Conservation (phyloP, 345 rosid species). For the Firmiana major region DNA sequence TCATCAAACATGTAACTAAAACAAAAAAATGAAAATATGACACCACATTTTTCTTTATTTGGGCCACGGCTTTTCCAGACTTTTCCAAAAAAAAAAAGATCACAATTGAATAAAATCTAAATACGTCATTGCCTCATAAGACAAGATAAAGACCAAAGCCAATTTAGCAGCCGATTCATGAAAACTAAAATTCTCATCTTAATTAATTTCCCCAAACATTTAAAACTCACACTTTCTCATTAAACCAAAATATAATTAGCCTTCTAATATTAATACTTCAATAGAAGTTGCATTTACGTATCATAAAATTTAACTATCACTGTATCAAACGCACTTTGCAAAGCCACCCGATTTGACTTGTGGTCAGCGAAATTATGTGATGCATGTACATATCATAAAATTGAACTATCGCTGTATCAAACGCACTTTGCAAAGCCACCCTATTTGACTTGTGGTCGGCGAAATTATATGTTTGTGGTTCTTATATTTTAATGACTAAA, state of each 20-base stretch:
- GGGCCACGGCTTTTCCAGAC: background rate
- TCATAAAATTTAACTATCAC: background rate
- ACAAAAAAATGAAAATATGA: background rate
- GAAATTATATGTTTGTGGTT: background rate
- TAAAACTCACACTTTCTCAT: background rate
- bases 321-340: background rate
- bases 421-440: background rate
- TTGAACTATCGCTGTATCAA: background rate
- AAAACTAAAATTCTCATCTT: background rate
- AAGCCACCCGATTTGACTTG: background rate
- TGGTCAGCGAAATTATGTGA: background rate
- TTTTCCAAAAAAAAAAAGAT: background rate
- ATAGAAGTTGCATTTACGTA: background rate
- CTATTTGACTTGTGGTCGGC: background rate
- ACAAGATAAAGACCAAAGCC: background rate
- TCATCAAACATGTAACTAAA: background rate
- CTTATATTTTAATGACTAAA: background rate
- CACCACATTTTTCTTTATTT: background rate
- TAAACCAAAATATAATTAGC: background rate
- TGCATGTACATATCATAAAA: background rate
- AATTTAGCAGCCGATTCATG: background rate
- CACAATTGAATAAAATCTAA: background rate
- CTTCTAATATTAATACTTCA: background rate
- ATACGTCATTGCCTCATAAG: background rate
- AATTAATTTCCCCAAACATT: background rate